Conservation (phyloP, 2,329 filamentous ascomycete species). For the Trichoderma sp. region DNA sequence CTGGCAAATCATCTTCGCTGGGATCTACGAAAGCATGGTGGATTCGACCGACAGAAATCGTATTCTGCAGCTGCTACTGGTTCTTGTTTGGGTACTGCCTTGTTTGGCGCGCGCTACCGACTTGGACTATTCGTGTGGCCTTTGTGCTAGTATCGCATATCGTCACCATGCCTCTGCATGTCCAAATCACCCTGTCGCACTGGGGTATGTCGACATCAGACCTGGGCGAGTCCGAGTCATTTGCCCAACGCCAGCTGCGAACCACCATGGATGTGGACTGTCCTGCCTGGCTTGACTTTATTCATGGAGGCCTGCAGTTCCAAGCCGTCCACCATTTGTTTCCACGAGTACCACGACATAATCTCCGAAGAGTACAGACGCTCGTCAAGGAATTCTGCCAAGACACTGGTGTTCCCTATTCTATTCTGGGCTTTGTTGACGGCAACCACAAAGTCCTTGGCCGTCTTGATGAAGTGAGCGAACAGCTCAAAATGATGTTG, state of each 20-base stretch:
- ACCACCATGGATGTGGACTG: slow-evolving; percentile 95
- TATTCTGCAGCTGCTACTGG: slow-evolving; percentile 72
- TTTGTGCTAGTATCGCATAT: slow-evolving; percentile 82
- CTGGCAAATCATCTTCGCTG: slow-evolving; percentile 64
- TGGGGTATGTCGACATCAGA: slow-evolving; percentile 93
- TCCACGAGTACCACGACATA: slow-evolving; percentile 81
- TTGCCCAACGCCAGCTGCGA: slow-evolving; percentile 85
- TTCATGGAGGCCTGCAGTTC: slow-evolving; percentile 87
- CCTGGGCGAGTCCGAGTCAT: slow-evolving; percentile 79
- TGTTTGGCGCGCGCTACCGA: slow-evolving; percentile 47
- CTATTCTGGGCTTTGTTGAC: slow-evolving; percentile 80
- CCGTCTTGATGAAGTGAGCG: slow-evolving; percentile 68
- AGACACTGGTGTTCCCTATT: slow-evolving; percentile 82
- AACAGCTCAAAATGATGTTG: slow-evolving; percentile 74
- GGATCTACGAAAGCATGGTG: slow-evolving; percentile 69
- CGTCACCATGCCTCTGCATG: slow-evolving; percentile 77
- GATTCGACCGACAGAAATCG: slow-evolving; percentile 48
- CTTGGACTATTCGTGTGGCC: slow-evolving; percentile 62
- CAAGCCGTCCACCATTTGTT: slow-evolving; percentile 87
- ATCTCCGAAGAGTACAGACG: slow-evolving; percentile 72
- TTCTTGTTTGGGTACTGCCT: slow-evolving; percentile 82
- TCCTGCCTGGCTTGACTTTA: slow-evolving; percentile 82
- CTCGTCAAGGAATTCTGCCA: slow-evolving; percentile 79
- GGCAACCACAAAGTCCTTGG: slow-evolving; percentile 81
- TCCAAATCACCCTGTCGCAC: slow-evolving; percentile 89